Conservation (phyloP, 202 grass and related monocot species). For the Setaria italica region DNA sequence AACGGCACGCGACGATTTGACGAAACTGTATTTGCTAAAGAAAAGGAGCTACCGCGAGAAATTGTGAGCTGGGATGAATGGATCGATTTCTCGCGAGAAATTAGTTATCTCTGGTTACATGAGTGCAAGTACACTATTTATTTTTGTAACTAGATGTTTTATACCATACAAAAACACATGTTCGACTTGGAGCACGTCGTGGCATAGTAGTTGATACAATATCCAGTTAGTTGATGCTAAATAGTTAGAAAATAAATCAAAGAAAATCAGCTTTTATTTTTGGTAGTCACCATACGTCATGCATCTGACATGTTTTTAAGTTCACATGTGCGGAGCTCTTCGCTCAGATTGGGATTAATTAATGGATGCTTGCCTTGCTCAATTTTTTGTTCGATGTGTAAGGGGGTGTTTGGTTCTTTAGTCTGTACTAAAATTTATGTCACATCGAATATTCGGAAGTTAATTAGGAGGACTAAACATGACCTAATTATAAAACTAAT, state of each 20-base stretch:
- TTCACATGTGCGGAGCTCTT: background rate
- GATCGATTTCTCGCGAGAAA: slow-evolving; percentile 39
- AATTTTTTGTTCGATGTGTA: slow-evolving; percentile 9
- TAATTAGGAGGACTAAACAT: too few species aligned
- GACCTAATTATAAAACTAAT: too few species aligned
- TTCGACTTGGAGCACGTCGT: background rate
- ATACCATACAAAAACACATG: background rate
- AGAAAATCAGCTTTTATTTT: background rate
- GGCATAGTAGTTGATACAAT: background rate
- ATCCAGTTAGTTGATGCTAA: background rate
- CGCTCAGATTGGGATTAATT: background rate
- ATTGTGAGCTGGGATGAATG: background rate
- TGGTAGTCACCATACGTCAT: background rate
- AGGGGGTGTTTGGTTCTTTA: too few species aligned
- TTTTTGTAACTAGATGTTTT: slow-evolving; percentile 9
- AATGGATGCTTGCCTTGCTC: background rate
- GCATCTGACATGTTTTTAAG: background rate
- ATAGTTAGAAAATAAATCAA: background rate
- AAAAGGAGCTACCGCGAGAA: background rate
- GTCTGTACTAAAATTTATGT: too few species aligned
- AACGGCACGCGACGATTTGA: background rate
- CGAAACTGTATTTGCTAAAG: background rate
- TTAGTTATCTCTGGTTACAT: background rate
- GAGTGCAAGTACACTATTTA: background rate
- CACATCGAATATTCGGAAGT: too few species aligned